A percentile compares a stretch with the other conserved stretches of the same genome.
Evolutionary conservation across 176 grass and related monocot species (phyloP).

Genomic region (Alloteropsis semialata): DNA sequence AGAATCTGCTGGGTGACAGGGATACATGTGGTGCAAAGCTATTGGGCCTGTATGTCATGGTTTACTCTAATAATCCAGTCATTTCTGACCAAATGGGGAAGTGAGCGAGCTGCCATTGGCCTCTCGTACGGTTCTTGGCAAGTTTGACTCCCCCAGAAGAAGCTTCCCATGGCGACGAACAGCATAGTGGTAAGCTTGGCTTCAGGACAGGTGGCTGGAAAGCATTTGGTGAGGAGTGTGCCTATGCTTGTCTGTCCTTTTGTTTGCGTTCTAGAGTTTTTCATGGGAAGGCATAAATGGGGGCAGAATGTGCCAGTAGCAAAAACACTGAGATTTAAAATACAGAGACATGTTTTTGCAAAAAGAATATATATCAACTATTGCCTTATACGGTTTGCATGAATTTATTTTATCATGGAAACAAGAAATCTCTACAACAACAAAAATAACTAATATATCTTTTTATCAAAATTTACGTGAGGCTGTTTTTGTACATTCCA

Average conservation of each 20-base stretch:
- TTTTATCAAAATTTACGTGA: not conserved
- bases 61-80: conserved; percentile 14
- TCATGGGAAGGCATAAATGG: not conserved
- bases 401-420: not conserved
- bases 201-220: not conserved
- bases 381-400: not conserved
- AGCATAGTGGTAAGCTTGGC: not conserved
- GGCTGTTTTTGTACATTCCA: not conserved
- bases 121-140: not conserved
- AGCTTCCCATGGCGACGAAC: not conserved
- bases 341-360: not conserved
- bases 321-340: not conserved
- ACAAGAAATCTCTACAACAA: not conserved
- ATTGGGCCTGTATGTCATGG: not conserved
- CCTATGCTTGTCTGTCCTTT: not conserved
- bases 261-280: not conserved
- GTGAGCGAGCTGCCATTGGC: not conserved
- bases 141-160: not conserved
- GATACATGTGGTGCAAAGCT: conserved; percentile 35
- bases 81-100: not conserved
- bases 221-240: not conserved
- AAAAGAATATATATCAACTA: not conserved
- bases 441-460: not conserved
- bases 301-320: not conserved
- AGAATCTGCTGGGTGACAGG: conserved; percentile 28